phyloP scores from a whole-genome alignment of 2,329 filamentous ascomycete genomes.

The Botrytis fabae region DNA sequence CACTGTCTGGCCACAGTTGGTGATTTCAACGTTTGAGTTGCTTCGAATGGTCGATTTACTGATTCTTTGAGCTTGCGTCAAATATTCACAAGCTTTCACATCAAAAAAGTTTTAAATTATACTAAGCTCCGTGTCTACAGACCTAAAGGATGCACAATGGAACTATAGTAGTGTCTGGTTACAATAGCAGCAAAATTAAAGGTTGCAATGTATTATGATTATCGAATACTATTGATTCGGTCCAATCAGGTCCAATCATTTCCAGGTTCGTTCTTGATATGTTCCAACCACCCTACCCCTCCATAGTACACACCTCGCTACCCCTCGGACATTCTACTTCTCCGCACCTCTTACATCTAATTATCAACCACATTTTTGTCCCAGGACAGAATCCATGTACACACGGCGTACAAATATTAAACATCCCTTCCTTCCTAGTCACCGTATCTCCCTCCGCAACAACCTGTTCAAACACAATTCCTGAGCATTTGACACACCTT shows the following conservation, averaged over 20 bases:
- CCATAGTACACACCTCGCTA: neutral
- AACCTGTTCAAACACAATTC: constrained; percentile 11
- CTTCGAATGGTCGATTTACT: neutral
- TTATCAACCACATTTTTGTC: constrained; percentile 12
- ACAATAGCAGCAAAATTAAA: neutral
- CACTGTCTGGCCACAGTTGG: neutral
- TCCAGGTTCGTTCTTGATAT: neutral
- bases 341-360: constrained; percentile 3
- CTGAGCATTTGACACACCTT: constrained; percentile 8
- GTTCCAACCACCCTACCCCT: neutral
- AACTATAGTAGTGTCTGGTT: neutral
- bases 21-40: neutral
- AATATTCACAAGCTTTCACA: neutral
- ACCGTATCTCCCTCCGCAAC: neutral
- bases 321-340: neutral
- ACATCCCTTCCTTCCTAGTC: neutral
- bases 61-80: neutral
- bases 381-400: constrained; percentile 17
- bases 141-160: neutral
- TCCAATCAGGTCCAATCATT: neutral
- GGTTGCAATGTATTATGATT: neutral
- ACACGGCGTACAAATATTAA: constrained; percentile 15
- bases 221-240: too few relatives aligned
- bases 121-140: too few relatives aligned
- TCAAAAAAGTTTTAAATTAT: neutral